Evolutionary conservation across 352 stramenopile species (phyloP), one percentile per base, ranked within the genome.

Genomic region (Pythium vanterpoolii): DNA sequence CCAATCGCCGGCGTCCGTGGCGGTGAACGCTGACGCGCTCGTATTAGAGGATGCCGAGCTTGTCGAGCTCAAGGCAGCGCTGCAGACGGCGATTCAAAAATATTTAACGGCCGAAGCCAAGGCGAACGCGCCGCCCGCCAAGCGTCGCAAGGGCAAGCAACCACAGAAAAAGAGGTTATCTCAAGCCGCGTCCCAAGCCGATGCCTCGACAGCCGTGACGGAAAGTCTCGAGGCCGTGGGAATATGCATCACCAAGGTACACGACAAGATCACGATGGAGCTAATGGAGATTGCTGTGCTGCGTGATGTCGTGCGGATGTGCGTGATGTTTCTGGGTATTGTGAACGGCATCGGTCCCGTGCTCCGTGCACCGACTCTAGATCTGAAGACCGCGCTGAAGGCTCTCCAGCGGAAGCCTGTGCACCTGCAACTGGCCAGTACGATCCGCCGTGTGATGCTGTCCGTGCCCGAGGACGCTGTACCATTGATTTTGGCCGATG

Each of bases 91-190:
- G 2, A 52, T 86, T 10, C 65, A 71, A 9, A 42, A 74, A 48
- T 69, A 77, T 19, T 52, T 71, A 30, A 60, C 30, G 3, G 62
- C 56, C 0, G 64, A 73, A 39, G 60, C 56, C 0, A 62, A 69
- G 14, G 57, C 57, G 9, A 64, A 56, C 27, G 63, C 60, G 2
- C 73, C 81, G 5, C 51, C 69, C 1, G 38, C 72, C 16, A 91
- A 91, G 53, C 70, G 82, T n/a, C 61, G 61, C 30, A 68, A 68
- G 47, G 61, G 61, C 39, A 64, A 64, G 26, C 43, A 62, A 40
- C 47, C 21, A 4, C 75, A 83, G 33, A 91, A 89, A 66, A 89
- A 89, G 56, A 54, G 79, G 79, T 28, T 58, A 21, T 26, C 77
- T 61, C 39, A 54, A 38, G 38, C 28, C 2, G 53, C 19, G 5